Conservation (phyloP, 257 asterid species). For the Knoxia roxburghii region DNA sequence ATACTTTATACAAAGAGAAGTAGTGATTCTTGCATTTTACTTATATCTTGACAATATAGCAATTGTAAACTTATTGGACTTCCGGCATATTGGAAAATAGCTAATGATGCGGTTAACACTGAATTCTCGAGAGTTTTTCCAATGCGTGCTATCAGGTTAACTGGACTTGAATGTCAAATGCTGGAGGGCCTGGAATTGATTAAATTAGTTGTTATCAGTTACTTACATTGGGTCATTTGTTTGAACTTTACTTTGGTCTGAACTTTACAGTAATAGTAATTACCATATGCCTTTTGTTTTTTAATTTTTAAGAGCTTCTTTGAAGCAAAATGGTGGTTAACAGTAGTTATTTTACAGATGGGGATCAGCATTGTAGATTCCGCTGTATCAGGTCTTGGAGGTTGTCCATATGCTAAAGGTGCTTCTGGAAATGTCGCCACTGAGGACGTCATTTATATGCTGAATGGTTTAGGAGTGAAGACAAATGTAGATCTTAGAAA, state of each 20-base stretch:
- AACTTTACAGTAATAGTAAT: background rate
- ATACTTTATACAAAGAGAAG: background rate
- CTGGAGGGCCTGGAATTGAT: background rate
- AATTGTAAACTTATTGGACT: background rate
- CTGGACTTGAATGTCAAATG: background rate
- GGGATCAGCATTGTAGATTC: conserved; percentile 84
- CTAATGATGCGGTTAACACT: background rate
- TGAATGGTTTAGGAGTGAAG: conserved; percentile 71
- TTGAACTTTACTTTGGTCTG: background rate
- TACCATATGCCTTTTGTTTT: background rate
- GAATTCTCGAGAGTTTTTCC: background rate
- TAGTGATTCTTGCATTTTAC: background rate
- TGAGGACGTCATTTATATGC: conserved; percentile 94
- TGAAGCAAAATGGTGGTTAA: conserved; percentile 6
- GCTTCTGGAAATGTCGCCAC: conserved; percentile 97
- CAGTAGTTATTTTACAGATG: conserved; percentile 43
- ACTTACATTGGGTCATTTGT: background rate
- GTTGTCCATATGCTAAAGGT: conserved; percentile 97
- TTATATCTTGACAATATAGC: background rate
- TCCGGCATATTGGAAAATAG: background rate
- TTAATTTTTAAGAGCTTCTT: background rate
- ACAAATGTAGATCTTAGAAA: conserved; percentile 67
- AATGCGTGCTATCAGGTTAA: background rate
- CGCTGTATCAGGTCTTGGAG: conserved; percentile 88
- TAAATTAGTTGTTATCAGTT: background rate